These are phyloP conservation scores for Leishmania turanica DNA, from an alignment of 208 protist genomes.

Conservation along the genomic window DNA sequence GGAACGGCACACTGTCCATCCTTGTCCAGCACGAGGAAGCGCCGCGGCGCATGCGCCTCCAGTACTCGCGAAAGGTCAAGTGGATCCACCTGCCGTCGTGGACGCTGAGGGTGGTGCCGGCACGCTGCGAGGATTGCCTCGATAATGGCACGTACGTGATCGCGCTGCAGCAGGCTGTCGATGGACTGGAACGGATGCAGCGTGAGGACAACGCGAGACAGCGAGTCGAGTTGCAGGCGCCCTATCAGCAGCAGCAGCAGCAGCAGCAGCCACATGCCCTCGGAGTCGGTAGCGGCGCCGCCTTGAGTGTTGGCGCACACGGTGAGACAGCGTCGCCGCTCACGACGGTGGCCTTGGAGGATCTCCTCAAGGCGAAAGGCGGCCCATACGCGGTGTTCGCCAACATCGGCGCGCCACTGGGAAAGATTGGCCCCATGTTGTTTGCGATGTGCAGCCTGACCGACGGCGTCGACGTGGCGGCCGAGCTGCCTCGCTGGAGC, in stretches of 20 bases:
- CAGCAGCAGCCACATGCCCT: background rate
- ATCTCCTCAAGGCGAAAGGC: background rate
- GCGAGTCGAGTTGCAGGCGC: background rate
- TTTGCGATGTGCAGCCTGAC: constrained; percentile 27
- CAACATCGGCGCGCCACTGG: constrained; percentile 13
- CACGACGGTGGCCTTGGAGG: background rate
- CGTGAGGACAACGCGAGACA: background rate
- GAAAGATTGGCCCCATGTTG: constrained; percentile 27
- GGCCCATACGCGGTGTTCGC: constrained; percentile 9
- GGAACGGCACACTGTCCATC: constrained; percentile 1
- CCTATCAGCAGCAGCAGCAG: background rate
- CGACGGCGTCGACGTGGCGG: constrained; percentile 6
- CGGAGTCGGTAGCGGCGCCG: background rate
- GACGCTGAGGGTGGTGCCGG: constrained; percentile 20
- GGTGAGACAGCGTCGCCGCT: background rate
- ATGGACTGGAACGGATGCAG: background rate
- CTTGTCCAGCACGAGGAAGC: constrained; percentile 8
- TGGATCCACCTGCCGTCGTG: constrained; percentile 25
- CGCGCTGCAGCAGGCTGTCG: background rate
- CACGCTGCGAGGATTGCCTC: constrained; percentile 14
- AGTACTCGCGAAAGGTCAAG: background rate
- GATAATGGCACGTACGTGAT: background rate
- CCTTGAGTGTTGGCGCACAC: background rate
- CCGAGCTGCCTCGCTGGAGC: constrained; percentile 19
- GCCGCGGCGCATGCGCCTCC: constrained; percentile 4